These are phyloP conservation scores for Trichoderma lentiforme DNA, from an alignment of 2,329 filamentous ascomycete species.

Conservation along the genomic window DNA sequence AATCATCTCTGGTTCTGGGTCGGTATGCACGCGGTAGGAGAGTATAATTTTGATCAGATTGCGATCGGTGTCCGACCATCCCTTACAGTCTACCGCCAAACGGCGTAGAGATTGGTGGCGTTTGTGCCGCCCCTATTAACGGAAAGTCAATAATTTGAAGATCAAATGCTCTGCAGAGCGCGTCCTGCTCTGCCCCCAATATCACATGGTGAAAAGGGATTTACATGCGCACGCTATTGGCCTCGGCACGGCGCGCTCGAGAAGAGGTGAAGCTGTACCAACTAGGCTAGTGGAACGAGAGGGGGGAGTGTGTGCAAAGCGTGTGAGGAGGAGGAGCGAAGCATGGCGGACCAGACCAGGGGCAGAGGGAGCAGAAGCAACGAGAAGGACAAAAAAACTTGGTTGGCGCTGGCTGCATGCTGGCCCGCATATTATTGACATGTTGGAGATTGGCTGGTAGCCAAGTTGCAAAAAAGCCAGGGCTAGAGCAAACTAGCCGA, in stretches of 20 bases:
- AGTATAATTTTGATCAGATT: slow-evolving; percentile 14
- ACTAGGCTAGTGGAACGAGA: neutral
- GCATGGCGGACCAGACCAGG: neutral
- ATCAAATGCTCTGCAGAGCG: neutral
- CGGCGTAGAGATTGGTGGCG: slow-evolving; percentile 1
- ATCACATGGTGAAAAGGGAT: slow-evolving; percentile 15
- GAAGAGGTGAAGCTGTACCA: neutral
- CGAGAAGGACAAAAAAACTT: neutral
- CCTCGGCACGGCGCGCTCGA: slow-evolving; percentile 14
- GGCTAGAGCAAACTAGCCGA: slow-evolving; percentile 17
- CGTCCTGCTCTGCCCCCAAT: neutral
- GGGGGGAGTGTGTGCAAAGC: neutral
- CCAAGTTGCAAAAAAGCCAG: neutral
- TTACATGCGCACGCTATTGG: neutral
- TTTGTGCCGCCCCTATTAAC: neutral
- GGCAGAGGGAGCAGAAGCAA: neutral
- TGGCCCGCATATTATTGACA: slow-evolving; percentile 10
- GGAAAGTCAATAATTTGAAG: neutral
- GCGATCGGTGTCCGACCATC: slow-evolving; percentile 3
- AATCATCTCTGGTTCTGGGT: slow-evolving; percentile 4
- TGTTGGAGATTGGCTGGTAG: neutral
- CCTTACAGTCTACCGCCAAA: neutral
- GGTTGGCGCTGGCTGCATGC: neutral
- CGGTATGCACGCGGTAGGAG: slow-evolving; percentile 1
- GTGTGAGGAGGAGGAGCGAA: neutral